phyloP scores from a whole-genome alignment of 306 rosid species.

The Quercus robur region DNA sequence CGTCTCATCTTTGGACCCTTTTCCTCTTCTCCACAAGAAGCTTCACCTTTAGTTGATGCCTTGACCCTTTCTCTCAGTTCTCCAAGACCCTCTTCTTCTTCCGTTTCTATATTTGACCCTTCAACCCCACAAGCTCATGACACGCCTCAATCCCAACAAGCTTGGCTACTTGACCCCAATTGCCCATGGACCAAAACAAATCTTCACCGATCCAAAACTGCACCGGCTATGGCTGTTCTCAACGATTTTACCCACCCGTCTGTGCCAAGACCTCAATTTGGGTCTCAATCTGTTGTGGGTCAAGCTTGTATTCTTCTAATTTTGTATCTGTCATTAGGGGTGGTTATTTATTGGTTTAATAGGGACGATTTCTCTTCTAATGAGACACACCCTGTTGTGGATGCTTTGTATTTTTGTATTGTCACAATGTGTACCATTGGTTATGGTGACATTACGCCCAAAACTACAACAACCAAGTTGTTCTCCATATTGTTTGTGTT shows the following conservation, averaged over 20 bases:
- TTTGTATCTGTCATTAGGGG: slow-evolving; percentile 67
- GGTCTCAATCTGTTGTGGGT: slow-evolving; percentile 48
- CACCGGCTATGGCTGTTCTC: slow-evolving; percentile 86
- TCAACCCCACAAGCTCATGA: too few species aligned
- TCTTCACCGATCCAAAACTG: slow-evolving; percentile 86
- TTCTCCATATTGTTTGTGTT: slow-evolving; percentile 80
- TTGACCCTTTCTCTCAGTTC: slow-evolving; percentile 48
- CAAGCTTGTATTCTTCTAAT: slow-evolving; percentile 69
- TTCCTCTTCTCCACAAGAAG: slow-evolving; percentile 45
- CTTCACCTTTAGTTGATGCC: slow-evolving; percentile 62
- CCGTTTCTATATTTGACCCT: slow-evolving; percentile 4
- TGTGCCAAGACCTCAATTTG: slow-evolving; percentile 50
- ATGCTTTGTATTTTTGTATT: slow-evolving; percentile 87
- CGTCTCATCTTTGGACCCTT: slow-evolving; percentile 76
- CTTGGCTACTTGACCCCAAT: slow-evolving; percentile 72
- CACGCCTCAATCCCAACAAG: slow-evolving; percentile 1
- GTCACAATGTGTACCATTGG: slow-evolving; percentile 99
- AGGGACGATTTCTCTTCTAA: slow-evolving; percentile 43
- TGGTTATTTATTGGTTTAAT: slow-evolving; percentile 71
- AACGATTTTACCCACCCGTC: slow-evolving; percentile 34
- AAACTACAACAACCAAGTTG: slow-evolving; percentile 62
- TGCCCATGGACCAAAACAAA: slow-evolving; percentile 46
- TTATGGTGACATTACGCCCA: slow-evolving; percentile 89
- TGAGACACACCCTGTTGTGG: slow-evolving; percentile 86
- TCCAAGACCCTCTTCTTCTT: slow-evolving; percentile 43